Evolutionary conservation across 2,329 filamentous ascomycete genomes (phyloP), one percentile per base, ranked within the genome.

Genomic region (Diaporthe humulicola): DNA sequence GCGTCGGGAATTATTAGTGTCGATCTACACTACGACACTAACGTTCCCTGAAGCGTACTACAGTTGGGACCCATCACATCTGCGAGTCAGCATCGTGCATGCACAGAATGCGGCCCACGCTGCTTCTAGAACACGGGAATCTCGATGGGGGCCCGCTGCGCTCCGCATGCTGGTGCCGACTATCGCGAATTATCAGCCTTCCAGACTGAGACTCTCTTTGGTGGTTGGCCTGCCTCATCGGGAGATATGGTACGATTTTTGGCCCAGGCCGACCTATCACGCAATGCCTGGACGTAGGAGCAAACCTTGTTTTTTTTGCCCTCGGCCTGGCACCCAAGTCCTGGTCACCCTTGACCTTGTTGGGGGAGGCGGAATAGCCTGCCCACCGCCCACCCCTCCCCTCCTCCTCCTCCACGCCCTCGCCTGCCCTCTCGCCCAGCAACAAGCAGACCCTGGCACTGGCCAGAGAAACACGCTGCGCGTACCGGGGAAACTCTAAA

Each of bases 241-340:
- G 64, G 64, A 69, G 64, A 54, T 9, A 69, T 54, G 64, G 64
- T 54, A 69, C 64, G 64, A 54, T 40, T 69, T 67, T 54, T 69
- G 64, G 45, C 48, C 64, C 33, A 50, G 45, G 64, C 64, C 33
- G 33, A 45, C 64, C 64, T 67, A 67, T 67, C 45, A 48, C 19
- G 42, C 45, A 0, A 38, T 52, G 64, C 19, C 28, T 48, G 45
- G 33, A 28, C 14, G 48, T 54, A 6, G 30, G 48, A 40, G 45
- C 15, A 69, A 69, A 69, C 48, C 64, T 69, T 69, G 30, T 54
- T 54, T 64, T 64, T 60, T 30, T 66, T 7, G 33, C 45, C 64
- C 48, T 69, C 64, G 48, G 17, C 64, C 48, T 40, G 48, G 48
- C n/a, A 54, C 64, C 64, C 48, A 54, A 54, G 48, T 54, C 64